Evolutionary conservation across 306 rosid genomes (phyloP), one percentile per base, ranked within the genome.

Genomic region (Carpinus viminea): DNA sequence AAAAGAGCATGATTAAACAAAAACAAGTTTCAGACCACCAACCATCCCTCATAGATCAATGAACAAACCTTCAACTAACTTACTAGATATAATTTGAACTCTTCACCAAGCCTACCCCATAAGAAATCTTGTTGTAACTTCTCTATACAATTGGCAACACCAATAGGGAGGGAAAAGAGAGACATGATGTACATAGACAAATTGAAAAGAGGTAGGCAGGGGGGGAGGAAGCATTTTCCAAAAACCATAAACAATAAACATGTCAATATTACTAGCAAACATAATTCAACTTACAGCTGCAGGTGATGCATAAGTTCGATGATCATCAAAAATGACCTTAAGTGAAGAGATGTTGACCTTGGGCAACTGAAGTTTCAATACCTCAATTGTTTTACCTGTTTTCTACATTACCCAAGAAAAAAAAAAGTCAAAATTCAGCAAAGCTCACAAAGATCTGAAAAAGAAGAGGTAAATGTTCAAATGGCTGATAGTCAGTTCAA

Each of bases 241-340:
- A 64, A 43, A 54, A 20, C 45, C 64, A 68, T 12, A 78, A 41
- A 57, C 20, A 73, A 70, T n/a, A 26, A 4, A 76, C 60, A 48
- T 28, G 56, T 64, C 68, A n/a, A 78, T 38, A 75, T 18, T 20
- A 68, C 60, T 41, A 47, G 65, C 51, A 73, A 47, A 55, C 54
- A 15, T 53, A 41, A 73, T 66, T 79, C 57, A 84, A 91, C 99
- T 95, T 85, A 96, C 99, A 78, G 91, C 96, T 53, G 91, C 83
- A 74, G 88, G 77, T n/a, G 97, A 90, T 73, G 97, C 98, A 90
- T 87, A 96, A 54, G 99, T 96, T 75, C 97, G 96, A 84, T 91
- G 86, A 81, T 96, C 99, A 84, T 96, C 99, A 78, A 83, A 93
- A 74, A 90, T 68, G 73, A 96, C 87, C 91, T 87, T 90, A 76